Evolutionary conservation across 2,329 filamentous ascomycete genomes (phyloP), one percentile per base, ranked within the genome.

Genomic region (Lecanicillium sp.): DNA sequence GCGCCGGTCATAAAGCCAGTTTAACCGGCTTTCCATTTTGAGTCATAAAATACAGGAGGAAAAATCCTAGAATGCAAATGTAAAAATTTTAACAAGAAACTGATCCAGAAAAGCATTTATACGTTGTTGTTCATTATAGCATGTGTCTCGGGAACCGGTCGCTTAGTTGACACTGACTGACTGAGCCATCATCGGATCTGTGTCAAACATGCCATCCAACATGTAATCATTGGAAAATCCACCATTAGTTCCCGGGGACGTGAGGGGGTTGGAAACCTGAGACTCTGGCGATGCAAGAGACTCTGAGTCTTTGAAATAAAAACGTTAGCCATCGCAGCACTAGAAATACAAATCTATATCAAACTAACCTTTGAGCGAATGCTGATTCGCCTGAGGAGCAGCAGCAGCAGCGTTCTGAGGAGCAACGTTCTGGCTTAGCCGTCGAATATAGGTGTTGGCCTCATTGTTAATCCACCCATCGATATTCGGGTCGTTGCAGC

Each of bases 391-490:
- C 22, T 25, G 22, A 6, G 22, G 22, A 6, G 11, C 22, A 7
- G 7, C 22, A 25, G 22, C 22, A 11, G 22, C 22, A 6, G 7
- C 22, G 22, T 11, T 25, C 22, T 25, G 22, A 6, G 22, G 22
- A 25, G 22, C 22, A 25, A 25, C 22, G 11, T 25, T 25, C 22
- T 25, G 22, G 29, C 34, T 40, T 20, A 38, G 33, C 4, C 48
- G 50, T 20, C 64, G 53, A 5, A 73, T 68, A 40, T 70, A 71
- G n/a, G 55, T 61, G 34, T 58, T 62, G 3, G 72, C 71, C 51
- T 74, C 68, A 39, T 62, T 68, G 36, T 71, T 62, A 29, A 76
- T 59, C 72, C 72, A 77, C 15, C 59, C 55, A 42, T 73, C 58
- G 47, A 76, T 75, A 40, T 72, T 71, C 12, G 59, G 48, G 40